Evolutionary conservation across 192 early-diverging fungal genomes (phyloP), one percentile per base, ranked within the genome.

Genomic region (Paraglomus occultum): DNA sequence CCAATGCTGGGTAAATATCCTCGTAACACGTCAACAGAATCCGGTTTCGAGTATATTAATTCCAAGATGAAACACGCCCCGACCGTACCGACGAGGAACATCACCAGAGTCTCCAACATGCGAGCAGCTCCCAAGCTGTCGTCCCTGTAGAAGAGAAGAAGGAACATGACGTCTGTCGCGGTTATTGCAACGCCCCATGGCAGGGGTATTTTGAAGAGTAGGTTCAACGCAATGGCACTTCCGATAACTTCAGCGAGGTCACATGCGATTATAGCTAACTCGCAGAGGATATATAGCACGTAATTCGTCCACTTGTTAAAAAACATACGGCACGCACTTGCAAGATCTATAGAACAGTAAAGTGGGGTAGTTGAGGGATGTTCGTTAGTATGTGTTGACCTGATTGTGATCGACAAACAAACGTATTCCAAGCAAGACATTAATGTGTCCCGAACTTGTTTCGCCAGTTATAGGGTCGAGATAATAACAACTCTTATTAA

Each of bases 181-280:
- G 92, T 94, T 20, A 94, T 78, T n/a, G 87, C 81, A 4, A 94
- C 85, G 31, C 92, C 92, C 63, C 79, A 84, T 15, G 84, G 79
- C 54, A 94, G 70, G 10, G 91, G 88, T 18, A 93, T 53, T 17
- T 76, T 76, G 71, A 92, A 91, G 14, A 94, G 76, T 31, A 94
- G 71, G 20, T 92, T 90, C 43, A 94, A 71, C 0, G 89, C 91
- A 64, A 94, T 90, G 0, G 91, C 92, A 51, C 89, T 90, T 44
- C 92, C 92, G 73, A 94, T 89, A 40, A 92, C 90, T 64, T 93
- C 92, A 31, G 92, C 92, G 6, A 94, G 74, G 75, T 94, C 92
- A 23, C 87, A 90, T 11, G 91, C 89, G 50, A 94, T 85, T 67
- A 94, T 93, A 7, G 90, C 90, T 23, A 85, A 52, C 74, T 94